Evolutionary conservation across 768 basidiomycete genomes (phyloP).

Genomic region (Auricularia heimuer): DNA sequence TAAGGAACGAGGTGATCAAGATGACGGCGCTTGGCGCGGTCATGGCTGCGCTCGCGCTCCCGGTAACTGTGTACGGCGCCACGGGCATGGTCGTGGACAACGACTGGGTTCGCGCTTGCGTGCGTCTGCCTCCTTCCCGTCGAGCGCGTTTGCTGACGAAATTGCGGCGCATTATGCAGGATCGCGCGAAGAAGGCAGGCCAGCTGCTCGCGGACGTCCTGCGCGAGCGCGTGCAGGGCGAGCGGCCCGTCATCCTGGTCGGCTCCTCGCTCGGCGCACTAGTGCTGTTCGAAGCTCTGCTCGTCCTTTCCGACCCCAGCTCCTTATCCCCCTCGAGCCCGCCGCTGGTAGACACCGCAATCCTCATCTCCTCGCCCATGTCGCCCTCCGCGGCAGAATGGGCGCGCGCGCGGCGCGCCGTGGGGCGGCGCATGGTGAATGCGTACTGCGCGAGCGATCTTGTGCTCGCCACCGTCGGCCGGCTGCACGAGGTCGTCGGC

Average conservation of each 20-base stretch:
- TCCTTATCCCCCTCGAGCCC: slow-evolving; percentile 7
- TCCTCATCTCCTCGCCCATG: slow-evolving; percentile 30
- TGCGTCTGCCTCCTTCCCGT: too few relatives aligned
- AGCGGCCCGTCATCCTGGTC: slow-evolving; percentile 31
- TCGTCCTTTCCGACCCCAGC: slow-evolving; percentile 14
- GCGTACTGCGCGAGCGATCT: slow-evolving; percentile 26
- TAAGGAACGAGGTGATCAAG: slow-evolving; percentile 31
- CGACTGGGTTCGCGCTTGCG: slow-evolving; percentile 18
- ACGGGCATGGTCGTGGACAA: slow-evolving; percentile 18
- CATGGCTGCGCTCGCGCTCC: slow-evolving; percentile 25
- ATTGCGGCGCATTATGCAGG: too few relatives aligned
- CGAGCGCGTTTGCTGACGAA: too few relatives aligned
- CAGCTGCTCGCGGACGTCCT: slow-evolving; percentile 32
- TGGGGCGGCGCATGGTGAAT: slow-evolving; percentile 26
- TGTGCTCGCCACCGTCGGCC: slow-evolving; percentile 26
- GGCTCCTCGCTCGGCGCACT: slow-evolving; percentile 34
- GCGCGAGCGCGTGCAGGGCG: slow-evolving; percentile 31
- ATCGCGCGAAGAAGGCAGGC: slow-evolving; percentile 33
- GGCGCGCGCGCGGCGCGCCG: slow-evolving; percentile 22
- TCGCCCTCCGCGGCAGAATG: slow-evolving; percentile 27
- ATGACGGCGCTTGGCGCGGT: slow-evolving; percentile 31
- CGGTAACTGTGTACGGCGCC: slow-evolving; percentile 14
- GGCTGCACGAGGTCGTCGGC: slow-evolving; percentile 29
- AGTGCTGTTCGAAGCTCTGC: slow-evolving; percentile 24
- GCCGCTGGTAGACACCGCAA: slow-evolving; percentile 30